A percentile compares a stretch with the other conserved stretches of the same genome.
These are phyloP conservation scores for Plasmodium relictum DNA, from an alignment of 169 alveolate genomes.

Conservation along the genomic window DNA sequence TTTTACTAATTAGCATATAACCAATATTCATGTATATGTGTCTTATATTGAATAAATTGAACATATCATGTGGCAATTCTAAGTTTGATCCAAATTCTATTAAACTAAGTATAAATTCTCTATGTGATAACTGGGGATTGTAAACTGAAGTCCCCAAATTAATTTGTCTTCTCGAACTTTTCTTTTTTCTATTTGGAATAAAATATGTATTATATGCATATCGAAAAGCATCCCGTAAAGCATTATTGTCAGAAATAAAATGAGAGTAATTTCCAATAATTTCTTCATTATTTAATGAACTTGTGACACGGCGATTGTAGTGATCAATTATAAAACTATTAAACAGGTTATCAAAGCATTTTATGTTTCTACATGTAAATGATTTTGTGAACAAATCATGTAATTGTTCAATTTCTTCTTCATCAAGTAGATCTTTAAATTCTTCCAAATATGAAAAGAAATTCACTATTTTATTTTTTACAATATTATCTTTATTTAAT, in stretches of 20 bases:
- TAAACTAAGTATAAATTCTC: conserved; percentile 35
- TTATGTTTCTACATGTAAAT: conserved; percentile 32
- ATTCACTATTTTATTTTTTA: conserved; percentile 1
- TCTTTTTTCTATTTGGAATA: neutral
- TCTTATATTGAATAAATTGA: conserved; percentile 58
- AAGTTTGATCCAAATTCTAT: conserved; percentile 10
- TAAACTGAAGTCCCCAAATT: neutral
- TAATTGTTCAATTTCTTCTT: neutral
- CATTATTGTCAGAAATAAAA: neutral
- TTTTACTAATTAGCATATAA: conserved; percentile 24
- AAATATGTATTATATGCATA: neutral
- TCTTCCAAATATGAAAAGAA: conserved; percentile 22
- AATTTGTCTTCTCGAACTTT: neutral
- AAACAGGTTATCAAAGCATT: conserved; percentile 54
- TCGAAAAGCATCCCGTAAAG: neutral
- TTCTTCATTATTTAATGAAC: neutral
- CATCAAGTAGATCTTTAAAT: conserved; percentile 27
- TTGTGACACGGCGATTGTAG: conserved; percentile 14
- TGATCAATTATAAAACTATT: conserved; percentile 4
- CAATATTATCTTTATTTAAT: conserved; percentile 4
- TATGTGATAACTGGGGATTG: neutral
- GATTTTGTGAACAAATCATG: conserved; percentile 22
- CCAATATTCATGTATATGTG: conserved; percentile 70
- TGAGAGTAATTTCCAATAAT: neutral
- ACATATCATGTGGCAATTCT: conserved; percentile 11